Conservation (phyloP, 495 filamentous ascomycete species). For the Tirmania nivea region DNA sequence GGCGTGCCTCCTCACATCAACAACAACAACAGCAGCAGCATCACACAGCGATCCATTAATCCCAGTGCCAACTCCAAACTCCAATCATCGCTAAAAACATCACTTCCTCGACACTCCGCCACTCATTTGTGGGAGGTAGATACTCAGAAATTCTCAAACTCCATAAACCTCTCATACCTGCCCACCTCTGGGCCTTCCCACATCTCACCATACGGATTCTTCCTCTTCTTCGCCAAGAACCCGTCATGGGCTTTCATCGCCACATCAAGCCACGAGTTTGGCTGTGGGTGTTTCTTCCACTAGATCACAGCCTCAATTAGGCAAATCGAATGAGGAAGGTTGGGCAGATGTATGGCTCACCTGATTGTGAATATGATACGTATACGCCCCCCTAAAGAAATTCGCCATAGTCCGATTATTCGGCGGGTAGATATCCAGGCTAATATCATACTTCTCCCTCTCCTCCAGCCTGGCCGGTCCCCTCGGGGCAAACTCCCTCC, state of each 20-base stretch:
- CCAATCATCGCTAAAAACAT: too few relatives aligned
- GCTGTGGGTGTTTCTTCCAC: slow-evolving; percentile 33
- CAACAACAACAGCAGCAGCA: too few relatives aligned
- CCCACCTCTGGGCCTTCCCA: slow-evolving; percentile 27
- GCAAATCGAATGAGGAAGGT: neutral
- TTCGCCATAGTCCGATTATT: slow-evolving; percentile 34
- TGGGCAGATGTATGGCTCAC: slow-evolving; percentile 17
- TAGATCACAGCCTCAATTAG: slow-evolving; percentile 9
- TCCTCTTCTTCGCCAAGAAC: slow-evolving; percentile 27
- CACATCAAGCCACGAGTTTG: slow-evolving; percentile 35
- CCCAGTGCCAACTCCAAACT: too few relatives aligned
- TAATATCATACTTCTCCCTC: slow-evolving; percentile 21
- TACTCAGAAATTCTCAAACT: neutral
- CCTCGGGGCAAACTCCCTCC: slow-evolving; percentile 3
- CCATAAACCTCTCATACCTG: slow-evolving; percentile 14
- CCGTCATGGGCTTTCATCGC: slow-evolving; percentile 33
- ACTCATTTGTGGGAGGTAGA: too few relatives aligned
- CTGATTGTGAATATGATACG: slow-evolving; percentile 39
- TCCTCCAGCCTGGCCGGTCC: slow-evolving; percentile 8
- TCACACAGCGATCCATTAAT: too few relatives aligned
- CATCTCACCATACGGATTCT: slow-evolving; percentile 32
- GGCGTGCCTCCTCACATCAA: too few relatives aligned
- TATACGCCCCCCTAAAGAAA: slow-evolving; percentile 35
- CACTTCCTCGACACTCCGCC: too few relatives aligned
- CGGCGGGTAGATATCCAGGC: slow-evolving; percentile 29